Evolutionary conservation across 2,329 filamentous ascomycete species (phyloP).

Genomic region (Neurospora sp.): DNA sequence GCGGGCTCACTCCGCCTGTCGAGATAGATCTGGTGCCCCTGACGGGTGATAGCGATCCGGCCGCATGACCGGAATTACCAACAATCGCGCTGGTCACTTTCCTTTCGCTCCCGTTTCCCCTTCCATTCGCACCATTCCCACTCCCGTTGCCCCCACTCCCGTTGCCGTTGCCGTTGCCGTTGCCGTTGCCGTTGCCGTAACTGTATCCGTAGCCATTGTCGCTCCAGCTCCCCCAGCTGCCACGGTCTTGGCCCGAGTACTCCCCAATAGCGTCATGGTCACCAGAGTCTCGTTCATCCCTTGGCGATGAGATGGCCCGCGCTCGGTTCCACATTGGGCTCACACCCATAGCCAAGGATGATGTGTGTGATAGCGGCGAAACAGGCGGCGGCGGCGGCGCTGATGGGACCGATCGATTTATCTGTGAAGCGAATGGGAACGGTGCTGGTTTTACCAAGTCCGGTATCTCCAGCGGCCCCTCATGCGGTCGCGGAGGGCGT

Average conservation of each 20-base stretch:
- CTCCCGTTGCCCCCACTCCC: background rate
- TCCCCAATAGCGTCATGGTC: background rate
- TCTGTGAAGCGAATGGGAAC: conserved; percentile 31
- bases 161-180: background rate
- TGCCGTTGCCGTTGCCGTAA: background rate
- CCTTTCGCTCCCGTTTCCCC: background rate
- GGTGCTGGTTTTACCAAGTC: conserved; percentile 22
- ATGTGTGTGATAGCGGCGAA: background rate
- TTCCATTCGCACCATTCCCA: background rate
- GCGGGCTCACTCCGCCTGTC: background rate
- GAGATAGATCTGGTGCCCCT: background rate
- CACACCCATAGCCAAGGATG: conserved; percentile 1
- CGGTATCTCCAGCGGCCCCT: conserved; percentile 26
- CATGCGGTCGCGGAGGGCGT: conserved; percentile 27
- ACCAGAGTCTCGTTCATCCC: background rate
- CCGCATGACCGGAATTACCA: background rate
- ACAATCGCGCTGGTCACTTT: background rate
- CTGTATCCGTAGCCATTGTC: background rate
- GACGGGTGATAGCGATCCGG: background rate
- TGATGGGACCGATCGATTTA: conserved; percentile 31
- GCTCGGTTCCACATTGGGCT: background rate
- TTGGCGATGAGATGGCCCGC: background rate
- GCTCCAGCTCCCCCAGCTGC: conserved; percentile 8
- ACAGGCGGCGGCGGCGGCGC: conserved; percentile 19
- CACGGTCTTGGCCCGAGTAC: background rate